Percentiles rank a stretch among this genome's conserved stretches.
Evolutionary conservation across 805 yeast genomes (phyloP).

Genomic region (Candida succiphila): DNA sequence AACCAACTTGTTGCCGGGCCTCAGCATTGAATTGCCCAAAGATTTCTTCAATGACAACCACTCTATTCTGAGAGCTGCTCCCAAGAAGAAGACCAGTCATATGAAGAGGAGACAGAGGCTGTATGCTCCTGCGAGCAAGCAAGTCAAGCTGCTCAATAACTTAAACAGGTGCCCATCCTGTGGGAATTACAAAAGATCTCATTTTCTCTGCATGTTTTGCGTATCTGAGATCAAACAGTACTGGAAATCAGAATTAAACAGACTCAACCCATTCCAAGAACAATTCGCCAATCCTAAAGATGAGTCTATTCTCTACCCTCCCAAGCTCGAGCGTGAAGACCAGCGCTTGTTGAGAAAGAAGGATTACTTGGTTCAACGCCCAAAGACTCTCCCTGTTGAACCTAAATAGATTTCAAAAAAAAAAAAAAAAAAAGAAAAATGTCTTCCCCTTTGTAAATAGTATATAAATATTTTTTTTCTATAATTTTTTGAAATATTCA

Average conservation of each 20-base stretch:
- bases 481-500: too few relatives aligned
- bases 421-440: neutral
- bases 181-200: conserved; percentile 85
- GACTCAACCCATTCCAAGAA: conserved; percentile 22
- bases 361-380: conserved; percentile 46
- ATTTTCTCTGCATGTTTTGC: conserved; percentile 89
- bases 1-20: too few relatives aligned
- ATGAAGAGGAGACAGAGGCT: conserved; percentile 77
- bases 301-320: conserved; percentile 62
- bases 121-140: conserved; percentile 76
- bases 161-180: conserved; percentile 92
- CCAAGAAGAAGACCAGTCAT: conserved; percentile 88
- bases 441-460: neutral
- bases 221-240: conserved; percentile 68
- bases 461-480: neutral
- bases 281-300: conserved; percentile 48
- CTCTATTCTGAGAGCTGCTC: conserved; percentile 82
- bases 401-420: too few relatives aligned
- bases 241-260: conserved; percentile 37
- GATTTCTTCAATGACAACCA: conserved; percentile 36
- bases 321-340: conserved; percentile 40
- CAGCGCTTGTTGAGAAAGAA: conserved; percentile 39
- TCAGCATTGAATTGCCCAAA: neutral
- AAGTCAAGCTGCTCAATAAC: conserved; percentile 63
- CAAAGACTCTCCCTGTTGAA: conserved; percentile 45